Percentiles rank a stretch among this genome's conserved stretches.
These are phyloP conservation scores for Terfezia boudieri DNA, from an alignment of 495 filamentous ascomycete species.

Conservation along the genomic window DNA sequence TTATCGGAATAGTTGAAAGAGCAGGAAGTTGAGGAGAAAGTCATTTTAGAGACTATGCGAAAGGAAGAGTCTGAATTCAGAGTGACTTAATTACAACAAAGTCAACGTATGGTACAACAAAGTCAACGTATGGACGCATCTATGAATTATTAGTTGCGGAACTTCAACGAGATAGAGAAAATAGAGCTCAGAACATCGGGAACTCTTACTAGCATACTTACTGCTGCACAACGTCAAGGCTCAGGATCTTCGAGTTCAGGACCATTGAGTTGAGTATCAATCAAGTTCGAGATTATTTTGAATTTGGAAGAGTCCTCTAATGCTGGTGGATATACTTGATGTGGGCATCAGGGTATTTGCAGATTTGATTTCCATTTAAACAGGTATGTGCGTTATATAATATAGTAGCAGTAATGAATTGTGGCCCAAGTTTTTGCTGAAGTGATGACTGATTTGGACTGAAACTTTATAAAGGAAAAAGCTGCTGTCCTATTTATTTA, in stretches of 20 bases:
- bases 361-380: background rate
- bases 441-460: background rate
- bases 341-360: background rate
- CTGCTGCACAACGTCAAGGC: background rate
- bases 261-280: background rate
- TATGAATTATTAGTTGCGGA: background rate
- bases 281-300: background rate
- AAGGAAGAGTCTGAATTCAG: background rate
- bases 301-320: background rate
- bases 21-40: background rate
- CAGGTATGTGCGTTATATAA: slow-evolving; percentile 1
- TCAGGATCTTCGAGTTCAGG: background rate
- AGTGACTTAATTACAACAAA: background rate
- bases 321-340: background rate
- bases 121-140: background rate
- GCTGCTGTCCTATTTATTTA: background rate
- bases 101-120: too few relatives aligned
- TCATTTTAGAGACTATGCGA: background rate
- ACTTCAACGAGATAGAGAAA: background rate
- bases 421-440: background rate
- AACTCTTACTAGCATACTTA: background rate
- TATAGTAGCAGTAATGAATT: background rate
- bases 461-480: background rate
- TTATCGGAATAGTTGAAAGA: background rate
- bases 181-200: background rate